Evolutionary conservation across 148 eudicot genomes (phyloP).

Genomic region (Rhododendron ferrugineum): DNA sequence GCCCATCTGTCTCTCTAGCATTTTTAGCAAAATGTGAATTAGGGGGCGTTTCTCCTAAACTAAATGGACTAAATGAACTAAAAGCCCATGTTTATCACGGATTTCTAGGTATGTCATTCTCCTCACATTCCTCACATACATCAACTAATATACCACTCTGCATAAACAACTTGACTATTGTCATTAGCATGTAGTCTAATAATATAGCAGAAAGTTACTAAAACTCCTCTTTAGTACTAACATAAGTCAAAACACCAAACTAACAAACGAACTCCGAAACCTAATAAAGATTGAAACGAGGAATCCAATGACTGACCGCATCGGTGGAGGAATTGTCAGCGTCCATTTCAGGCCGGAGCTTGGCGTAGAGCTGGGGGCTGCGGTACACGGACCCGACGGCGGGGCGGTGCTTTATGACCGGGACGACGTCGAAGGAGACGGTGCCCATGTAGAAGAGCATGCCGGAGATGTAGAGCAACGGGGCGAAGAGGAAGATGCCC

Average conservation of each 20-base stretch:
- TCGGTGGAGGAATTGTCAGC: constrained; percentile 71
- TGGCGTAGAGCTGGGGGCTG: constrained; percentile 71
- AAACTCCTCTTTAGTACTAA: background rate
- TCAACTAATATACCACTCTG: background rate
- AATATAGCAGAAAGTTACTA: background rate
- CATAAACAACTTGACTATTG: background rate
- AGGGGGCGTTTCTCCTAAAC: background rate
- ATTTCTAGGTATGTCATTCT: background rate
- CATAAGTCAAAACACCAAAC: background rate
- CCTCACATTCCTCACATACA: background rate
- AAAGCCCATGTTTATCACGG: background rate
- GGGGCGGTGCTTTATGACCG: constrained; percentile 47
- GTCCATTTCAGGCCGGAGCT: constrained; percentile 71
- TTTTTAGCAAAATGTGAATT: background rate
- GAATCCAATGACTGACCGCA: constrained; percentile 23
- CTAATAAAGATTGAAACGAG: background rate
- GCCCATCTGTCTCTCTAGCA: background rate
- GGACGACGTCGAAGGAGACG: constrained; percentile 75
- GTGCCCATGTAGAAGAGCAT: constrained; percentile 93
- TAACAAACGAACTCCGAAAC: background rate
- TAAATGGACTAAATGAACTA: background rate
- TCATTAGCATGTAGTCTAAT: background rate
- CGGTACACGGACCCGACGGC: constrained; percentile 76
- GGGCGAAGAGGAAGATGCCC: constrained; percentile 82
- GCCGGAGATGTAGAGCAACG: constrained; percentile 71